Conservation (phyloP, 495 filamentous ascomycete species). For the Cercophora samala region DNA sequence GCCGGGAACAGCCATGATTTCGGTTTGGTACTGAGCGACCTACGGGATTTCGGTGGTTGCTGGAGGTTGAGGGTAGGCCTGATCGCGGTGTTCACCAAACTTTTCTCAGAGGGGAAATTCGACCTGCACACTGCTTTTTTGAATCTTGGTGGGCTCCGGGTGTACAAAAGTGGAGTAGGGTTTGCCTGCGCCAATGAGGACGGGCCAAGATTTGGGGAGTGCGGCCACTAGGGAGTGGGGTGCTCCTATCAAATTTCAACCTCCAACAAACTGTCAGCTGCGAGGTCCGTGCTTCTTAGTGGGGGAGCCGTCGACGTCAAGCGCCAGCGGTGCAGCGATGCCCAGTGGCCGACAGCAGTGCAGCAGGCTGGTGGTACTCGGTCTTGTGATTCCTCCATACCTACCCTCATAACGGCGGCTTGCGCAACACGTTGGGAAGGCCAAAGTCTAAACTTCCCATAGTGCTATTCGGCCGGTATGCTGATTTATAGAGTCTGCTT, state of each 20-base stretch:
- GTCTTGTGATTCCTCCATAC: conserved; percentile 2
- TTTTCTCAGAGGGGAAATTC: conserved; percentile 35
- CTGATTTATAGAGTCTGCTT: neutral
- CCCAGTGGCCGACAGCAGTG: neutral
- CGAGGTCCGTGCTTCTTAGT: conserved; percentile 11
- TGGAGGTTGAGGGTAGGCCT: conserved; percentile 32
- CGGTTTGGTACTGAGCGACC: conserved; percentile 34
- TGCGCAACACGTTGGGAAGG: neutral
- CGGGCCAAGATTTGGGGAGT: neutral
- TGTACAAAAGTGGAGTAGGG: conserved; percentile 33
- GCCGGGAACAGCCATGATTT: conserved; percentile 51
- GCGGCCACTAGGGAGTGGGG: conserved; percentile 4
- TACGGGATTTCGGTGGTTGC: conserved; percentile 27
- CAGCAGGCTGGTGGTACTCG: neutral
- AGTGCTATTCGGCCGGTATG: neutral
- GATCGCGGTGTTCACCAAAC: conserved; percentile 31
- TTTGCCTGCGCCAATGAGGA: conserved; percentile 25
- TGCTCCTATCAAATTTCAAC: conserved; percentile 9
- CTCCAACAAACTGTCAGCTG: neutral
- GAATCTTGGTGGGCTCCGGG: conserved; percentile 36
- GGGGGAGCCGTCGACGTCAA: conserved; percentile 27
- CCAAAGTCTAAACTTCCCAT: neutral
- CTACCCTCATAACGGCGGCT: neutral
- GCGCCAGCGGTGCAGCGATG: conserved; percentile 13
- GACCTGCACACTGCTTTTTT: conserved; percentile 34